Evolutionary conservation across 495 filamentous ascomycete genomes (phyloP).

Genomic region (Penicillium dipodomyicola): DNA sequence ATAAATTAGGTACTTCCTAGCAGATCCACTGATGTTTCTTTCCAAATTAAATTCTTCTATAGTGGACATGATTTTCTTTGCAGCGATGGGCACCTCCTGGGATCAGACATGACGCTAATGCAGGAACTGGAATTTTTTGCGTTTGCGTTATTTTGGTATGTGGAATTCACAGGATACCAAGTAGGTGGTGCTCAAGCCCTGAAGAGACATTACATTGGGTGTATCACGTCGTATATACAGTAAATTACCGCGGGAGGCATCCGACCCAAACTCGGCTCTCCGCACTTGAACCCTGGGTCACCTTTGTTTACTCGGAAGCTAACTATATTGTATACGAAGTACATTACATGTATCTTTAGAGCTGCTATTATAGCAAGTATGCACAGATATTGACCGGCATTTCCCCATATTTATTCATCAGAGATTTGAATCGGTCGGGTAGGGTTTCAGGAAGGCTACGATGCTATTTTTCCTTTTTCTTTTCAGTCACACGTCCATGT

Average conservation of each 20-base stretch:
- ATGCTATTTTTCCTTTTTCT: no score
- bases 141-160: neutral
- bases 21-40: neutral
- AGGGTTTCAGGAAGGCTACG: neutral
- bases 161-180: neutral
- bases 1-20: neutral
- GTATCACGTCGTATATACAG: neutral
- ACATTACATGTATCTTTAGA: neutral
- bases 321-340: neutral
- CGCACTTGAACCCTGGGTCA: constrained; percentile 16
- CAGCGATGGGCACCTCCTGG: constrained; percentile 12
- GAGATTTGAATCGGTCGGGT: neutral
- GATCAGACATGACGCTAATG: constrained; percentile 40
- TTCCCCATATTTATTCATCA: neutral
- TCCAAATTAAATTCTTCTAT: neutral
- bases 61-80: constrained; percentile 23
- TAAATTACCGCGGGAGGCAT: constrained; percentile 15
- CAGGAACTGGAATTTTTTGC: constrained; percentile 37
- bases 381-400: neutral
- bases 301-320: constrained; percentile 7
- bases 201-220: neutral
- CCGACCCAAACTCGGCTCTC: constrained; percentile 6
- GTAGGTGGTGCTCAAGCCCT: neutral
- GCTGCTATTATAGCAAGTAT: neutral
- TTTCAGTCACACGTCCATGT: neutral